Base-by-base conservation (phyloP, 441 rosid genomes). In the Syzygium malaccense region DNA sequence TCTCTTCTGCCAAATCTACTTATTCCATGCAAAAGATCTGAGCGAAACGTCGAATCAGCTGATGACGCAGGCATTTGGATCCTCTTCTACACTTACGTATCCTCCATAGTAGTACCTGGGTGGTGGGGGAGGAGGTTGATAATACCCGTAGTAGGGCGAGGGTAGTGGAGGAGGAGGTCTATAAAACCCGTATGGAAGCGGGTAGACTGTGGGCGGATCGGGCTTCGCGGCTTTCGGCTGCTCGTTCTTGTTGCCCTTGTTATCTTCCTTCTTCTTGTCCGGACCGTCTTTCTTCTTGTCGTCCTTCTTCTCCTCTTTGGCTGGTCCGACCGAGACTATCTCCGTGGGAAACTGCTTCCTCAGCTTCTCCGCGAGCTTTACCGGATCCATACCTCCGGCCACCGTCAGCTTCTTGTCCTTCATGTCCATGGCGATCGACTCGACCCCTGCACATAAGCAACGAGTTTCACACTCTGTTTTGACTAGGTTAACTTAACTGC, bases 321-420 rank as follows among this genome's bases (percentile, higher is more conserved):
- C 86, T 5, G 86, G 86, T 85, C 86, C 86, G 49, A 86, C 78
- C 68, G 32, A 62, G 54, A 86, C 79, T 2, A 86, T 26, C 23
- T 86, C 78, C 54, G 37, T 1, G 18, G 25, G 14, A 86, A 14
- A 57, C 75, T 45, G 37, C 33, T 51, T 86, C 88, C 45, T 45
- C 88, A 86, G 60, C 55, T 60, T 60, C 75, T 4, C 53, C 56
- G 54, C 79, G 17, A 86, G 26, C 20, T 6, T 3, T 25, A 37
- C 88, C 79, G 79, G 28, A 58, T 66, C 79, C 9, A 94, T 86
- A 48, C 90, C 93, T 75, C 97, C 97, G 6, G 88, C 91, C 41
- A 95, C 92, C 6, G 97, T 96, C 91, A 96, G 33, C 91, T 94
- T 95, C 88, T 89, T 90, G 60, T 95, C 95, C 90, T 95, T 94